Base-by-base conservation (phyloP, 805 yeast genomes). In the Metahyphopichia silvanorum region DNA sequence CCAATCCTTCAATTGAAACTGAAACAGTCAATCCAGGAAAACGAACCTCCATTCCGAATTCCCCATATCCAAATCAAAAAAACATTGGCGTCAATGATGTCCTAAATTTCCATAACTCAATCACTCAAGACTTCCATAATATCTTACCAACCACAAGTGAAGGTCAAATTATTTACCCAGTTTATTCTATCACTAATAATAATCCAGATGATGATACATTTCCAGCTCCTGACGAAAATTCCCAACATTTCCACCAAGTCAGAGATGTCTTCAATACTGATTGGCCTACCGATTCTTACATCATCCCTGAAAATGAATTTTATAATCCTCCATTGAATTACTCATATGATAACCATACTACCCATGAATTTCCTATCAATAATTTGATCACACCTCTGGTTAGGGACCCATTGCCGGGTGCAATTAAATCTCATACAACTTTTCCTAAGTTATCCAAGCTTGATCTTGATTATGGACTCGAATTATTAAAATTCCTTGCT, bases 111-210 rank as follows among this genome's bases (percentile, higher is more conserved):
- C 27, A 19, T 27, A 27, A 30, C 19, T 31, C 49, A 4, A 47
- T 49, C 13, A 46, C 44, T 16, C 63, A 57, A 34, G 51, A 53
- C 33, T 64, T 55, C 30, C 67, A 62, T 43, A 57, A 61, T 39
- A 45, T 64, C 31, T 47, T 63, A 21, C 29, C 46, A 8, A 33
- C 46, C 6, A 38, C 45, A 28, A 45, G 44, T 20, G 57, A 57
- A 26, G 38, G 43, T 32, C 51, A 60, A 16, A 64, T 64, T 33
- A 58, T 64, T 14, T 64, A 64, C 34, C 70, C 70, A 1, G 55
- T 64, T 10, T 64, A 64, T 35, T 46, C 57, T 4, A 40, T 59
- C 24, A 39, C 35, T 21, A 25, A 25, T 15, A 23, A 4, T 11
- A 23, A 23, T n/a, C 15, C n/a, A 23, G 13, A 9, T 12, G 13